Base-by-base conservation (phyloP, 169 alveolate genomes). In the Pseudocohnilembus persalinus region DNA sequence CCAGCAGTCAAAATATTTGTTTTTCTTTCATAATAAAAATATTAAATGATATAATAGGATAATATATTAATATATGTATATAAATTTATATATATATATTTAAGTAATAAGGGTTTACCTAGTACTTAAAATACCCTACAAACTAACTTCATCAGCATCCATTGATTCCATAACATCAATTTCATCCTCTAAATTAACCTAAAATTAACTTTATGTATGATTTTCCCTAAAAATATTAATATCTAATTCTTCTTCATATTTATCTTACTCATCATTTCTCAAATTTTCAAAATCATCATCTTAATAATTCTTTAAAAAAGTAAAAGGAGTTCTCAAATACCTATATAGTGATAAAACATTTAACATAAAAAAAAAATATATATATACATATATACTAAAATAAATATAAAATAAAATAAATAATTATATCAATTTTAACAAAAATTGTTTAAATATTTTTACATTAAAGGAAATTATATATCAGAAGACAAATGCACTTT, bases 1-100 rank as follows among this genome's bases (percentile, higher is more conserved):
- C 87, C 90, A 73, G 94, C 91, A 34, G 87, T 33, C 81, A 96
- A 28, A 65, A 84, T 49, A 81, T 74, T 35, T 73, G 73, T 73
- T 28, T 68, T n/a, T 82, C 90, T 86, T 0, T 30, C 16, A 80
- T 80, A 80, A n/a, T 73, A 34, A n/a, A 86, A 68, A n/a, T 83
- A 73, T 30, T 32, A 26, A 79, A 63, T 49, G 20, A 4, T 49
- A 49, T 4, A 11, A 49, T 49, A 49, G 20, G 68, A 20, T 49
- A 49, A 20, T 49, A 77, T 33, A 33, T 27, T 29, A 77, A 33
- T 31, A n/a, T n/a, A 25, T 77, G 74, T n/a, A 49, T 49, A 1
- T 24, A 6, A 28, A 35, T n/a, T 63, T 29, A 29, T 63, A 49
- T 29, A 16, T 31, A 0, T 24, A 0, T 20, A 20, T 79, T 28